phyloP scores from a whole-genome alignment of 2,329 filamentous ascomycete species.

The Biscogniauxia sp. region DNA sequence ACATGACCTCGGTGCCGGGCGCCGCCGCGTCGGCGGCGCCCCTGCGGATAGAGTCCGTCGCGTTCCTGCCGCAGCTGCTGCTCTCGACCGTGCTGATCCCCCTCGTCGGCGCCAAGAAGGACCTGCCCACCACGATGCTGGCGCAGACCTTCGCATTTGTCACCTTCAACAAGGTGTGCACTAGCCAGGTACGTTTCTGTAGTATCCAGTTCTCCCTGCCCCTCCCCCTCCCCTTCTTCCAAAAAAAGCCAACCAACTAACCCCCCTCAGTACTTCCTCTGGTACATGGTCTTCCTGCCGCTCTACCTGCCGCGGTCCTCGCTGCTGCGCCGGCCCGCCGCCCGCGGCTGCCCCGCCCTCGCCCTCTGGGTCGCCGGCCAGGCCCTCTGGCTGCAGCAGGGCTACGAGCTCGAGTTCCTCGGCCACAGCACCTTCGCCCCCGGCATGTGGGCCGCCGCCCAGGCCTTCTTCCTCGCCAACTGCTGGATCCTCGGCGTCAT shows the following conservation, averaged over 20 bases:
- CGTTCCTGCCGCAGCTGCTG: slow-evolving; percentile 84
- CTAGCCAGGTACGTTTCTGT: slow-evolving; percentile 71
- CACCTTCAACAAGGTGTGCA: slow-evolving; percentile 98
- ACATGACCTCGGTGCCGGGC: slow-evolving; percentile 55
- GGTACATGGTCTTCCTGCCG: slow-evolving; percentile 93
- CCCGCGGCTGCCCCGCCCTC: slow-evolving; percentile 63
- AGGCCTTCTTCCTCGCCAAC: slow-evolving; percentile 82
- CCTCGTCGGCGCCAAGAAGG: slow-evolving; percentile 72
- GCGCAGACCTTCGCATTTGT: slow-evolving; percentile 97
- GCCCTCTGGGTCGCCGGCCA: slow-evolving; percentile 75
- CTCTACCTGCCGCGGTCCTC: slow-evolving; percentile 83
- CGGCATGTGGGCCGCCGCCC: slow-evolving; percentile 72
- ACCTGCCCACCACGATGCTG: slow-evolving; percentile 81
- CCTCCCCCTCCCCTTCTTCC: not conserved
- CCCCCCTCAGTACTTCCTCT: slow-evolving; percentile 81
- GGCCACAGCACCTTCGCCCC: slow-evolving; percentile 82
- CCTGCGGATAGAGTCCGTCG: slow-evolving; percentile 66
- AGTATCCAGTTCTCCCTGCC: not conserved
- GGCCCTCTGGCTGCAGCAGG: slow-evolving; percentile 72
- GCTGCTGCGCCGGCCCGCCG: slow-evolving; percentile 57
- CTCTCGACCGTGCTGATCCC: slow-evolving; percentile 77
- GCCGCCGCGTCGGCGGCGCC: too few species aligned
- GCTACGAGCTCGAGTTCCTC: slow-evolving; percentile 73
- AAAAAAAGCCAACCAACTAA: slow-evolving; percentile 11
- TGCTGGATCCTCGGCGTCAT: slow-evolving; percentile 84